Conservation (phyloP, 2,329 filamentous ascomycete genomes). For the Chaetoscypha palmicola region DNA sequence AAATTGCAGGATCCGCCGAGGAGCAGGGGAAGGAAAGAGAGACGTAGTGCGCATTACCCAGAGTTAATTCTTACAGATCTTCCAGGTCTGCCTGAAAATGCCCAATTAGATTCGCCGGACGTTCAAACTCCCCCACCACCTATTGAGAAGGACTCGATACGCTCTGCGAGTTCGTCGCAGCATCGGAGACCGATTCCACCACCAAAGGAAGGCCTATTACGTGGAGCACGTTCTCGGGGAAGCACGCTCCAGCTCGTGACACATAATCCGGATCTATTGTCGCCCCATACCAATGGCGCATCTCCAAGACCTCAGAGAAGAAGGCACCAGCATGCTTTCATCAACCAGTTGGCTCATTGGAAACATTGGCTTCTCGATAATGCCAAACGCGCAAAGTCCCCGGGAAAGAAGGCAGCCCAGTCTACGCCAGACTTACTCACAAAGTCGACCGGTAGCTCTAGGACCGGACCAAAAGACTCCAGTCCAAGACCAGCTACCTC, state of each 20-base stretch:
- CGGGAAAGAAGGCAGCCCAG: conserved; percentile 33
- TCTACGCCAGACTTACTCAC: conserved; percentile 53
- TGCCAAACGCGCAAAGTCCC: conserved; percentile 54
- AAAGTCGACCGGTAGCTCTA: conserved; percentile 39
- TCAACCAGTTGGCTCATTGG: conserved; percentile 59
- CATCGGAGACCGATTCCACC: conserved; percentile 71
- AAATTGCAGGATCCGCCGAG: conserved; percentile 49
- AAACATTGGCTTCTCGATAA: conserved; percentile 69
- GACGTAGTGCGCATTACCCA: conserved; percentile 60
- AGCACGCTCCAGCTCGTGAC: conserved; percentile 83
- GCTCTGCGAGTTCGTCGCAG: conserved; percentile 70
- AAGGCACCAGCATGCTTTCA: conserved; percentile 54
- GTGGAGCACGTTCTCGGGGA: conserved; percentile 65
- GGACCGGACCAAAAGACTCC: conserved; percentile 42
- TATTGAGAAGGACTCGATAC: conserved; percentile 69
- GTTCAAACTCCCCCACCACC: conserved; percentile 53
- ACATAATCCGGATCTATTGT: conserved; percentile 54
- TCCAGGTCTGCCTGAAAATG: conserved; percentile 64
- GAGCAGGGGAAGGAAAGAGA: conserved; percentile 69
- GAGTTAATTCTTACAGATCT: conserved; percentile 67
- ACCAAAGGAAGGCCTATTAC: conserved; percentile 70
- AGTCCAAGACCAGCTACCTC: conserved; percentile 54
- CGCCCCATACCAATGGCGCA: conserved; percentile 36
- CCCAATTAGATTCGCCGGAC: conserved; percentile 29
- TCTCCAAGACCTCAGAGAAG: conserved; percentile 36